phyloP scores from a whole-genome alignment of 495 filamentous ascomycete genomes.

The Aspergillus kassunensis region DNA sequence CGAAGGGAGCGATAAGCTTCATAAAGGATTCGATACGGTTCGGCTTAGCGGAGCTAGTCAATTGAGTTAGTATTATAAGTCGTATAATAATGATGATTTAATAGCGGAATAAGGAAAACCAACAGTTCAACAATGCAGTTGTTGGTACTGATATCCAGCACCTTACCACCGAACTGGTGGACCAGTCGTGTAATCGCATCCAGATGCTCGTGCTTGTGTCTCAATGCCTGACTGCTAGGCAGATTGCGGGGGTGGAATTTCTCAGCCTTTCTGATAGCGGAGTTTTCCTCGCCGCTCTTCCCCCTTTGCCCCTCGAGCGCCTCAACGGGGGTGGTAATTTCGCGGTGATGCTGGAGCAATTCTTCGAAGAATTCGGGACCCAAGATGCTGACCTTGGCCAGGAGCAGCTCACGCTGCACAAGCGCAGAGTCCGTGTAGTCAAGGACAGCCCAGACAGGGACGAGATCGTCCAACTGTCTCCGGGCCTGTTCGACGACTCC shows the following conservation, averaged over 20 bases:
- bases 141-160: constrained; percentile 94
- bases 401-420: constrained; percentile 91
- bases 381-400: constrained; percentile 94
- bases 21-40: constrained; percentile 93
- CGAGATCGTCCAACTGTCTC: constrained; percentile 90
- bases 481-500: constrained; percentile 97
- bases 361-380: constrained; percentile 98
- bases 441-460: constrained; percentile 96
- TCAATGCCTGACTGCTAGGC: constrained; percentile 77
- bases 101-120: constrained; percentile 38
- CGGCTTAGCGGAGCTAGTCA: constrained; percentile 82
- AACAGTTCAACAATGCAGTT: constrained; percentile 98
- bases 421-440: constrained; percentile 91
- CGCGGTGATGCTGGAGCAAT: constrained; percentile 86
- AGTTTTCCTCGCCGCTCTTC: constrained; percentile 22
- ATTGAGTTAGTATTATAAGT: background rate
- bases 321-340: constrained; percentile 53
- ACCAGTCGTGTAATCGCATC: constrained; percentile 90
- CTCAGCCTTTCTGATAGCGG: constrained; percentile 27
- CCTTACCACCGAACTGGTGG: constrained; percentile 96
- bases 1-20: constrained; percentile 93
- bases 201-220: constrained; percentile 96
- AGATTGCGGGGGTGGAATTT: constrained; percentile 80
- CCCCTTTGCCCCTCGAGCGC: constrained; percentile 28
- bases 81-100: background rate